phyloP scores from a whole-genome alignment of 2,329 filamentous ascomycete species.

The Fusarium napiforme region DNA sequence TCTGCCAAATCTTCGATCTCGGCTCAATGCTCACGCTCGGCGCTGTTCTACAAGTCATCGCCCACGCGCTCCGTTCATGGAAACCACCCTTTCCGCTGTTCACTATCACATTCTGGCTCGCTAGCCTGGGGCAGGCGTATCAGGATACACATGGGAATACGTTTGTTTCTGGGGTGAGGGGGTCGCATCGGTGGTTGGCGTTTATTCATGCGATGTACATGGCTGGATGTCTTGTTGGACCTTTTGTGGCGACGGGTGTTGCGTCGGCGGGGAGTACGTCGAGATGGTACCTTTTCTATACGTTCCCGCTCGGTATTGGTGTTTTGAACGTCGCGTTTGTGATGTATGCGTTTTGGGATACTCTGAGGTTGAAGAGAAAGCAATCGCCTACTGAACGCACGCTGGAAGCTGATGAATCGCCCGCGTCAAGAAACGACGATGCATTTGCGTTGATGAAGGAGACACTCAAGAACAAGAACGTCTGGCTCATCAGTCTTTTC shows the following conservation, averaged over 20 bases:
- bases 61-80: slow-evolving; percentile 67
- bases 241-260: slow-evolving; percentile 65
- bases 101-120: slow-evolving; percentile 66
- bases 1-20: slow-evolving; percentile 63
- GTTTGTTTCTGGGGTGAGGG: slow-evolving; percentile 63
- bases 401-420: slow-evolving; percentile 6
- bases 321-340: slow-evolving; percentile 62
- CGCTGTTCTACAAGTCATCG: slow-evolving; percentile 63
- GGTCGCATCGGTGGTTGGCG: slow-evolving; percentile 68
- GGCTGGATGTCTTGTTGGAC: slow-evolving; percentile 66
- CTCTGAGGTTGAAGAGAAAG: slow-evolving; percentile 48
- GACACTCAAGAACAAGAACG: slow-evolving; percentile 56
- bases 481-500: slow-evolving; percentile 70
- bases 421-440: slow-evolving; percentile 39
- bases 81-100: slow-evolving; percentile 67
- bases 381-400: background rate
- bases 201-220: slow-evolving; percentile 73
- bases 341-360: slow-evolving; percentile 61
- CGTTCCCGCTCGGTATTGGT: slow-evolving; percentile 63
- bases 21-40: slow-evolving; percentile 68
- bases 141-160: slow-evolving; percentile 73
- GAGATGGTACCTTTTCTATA: slow-evolving; percentile 67
- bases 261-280: slow-evolving; percentile 51
- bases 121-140: slow-evolving; percentile 69
- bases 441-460: slow-evolving; percentile 57